phyloP scores from a whole-genome alignment of 208 protist genomes.

The Leishmania turanica region DNA sequence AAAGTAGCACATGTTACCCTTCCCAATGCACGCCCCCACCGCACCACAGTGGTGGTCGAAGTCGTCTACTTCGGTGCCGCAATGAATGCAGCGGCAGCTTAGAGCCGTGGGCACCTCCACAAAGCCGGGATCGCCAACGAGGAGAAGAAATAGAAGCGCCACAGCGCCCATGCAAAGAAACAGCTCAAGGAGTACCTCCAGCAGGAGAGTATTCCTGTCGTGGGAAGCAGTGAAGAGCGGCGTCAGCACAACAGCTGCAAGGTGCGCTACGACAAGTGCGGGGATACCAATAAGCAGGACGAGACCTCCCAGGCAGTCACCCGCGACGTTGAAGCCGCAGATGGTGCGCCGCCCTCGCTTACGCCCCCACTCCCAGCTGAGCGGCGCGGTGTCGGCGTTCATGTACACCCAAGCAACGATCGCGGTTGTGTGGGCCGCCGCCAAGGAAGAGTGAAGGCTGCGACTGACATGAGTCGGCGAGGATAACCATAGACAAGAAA shows the following conservation, averaged over 20 bases:
- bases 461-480: neutral
- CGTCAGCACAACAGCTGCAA: conserved; percentile 20
- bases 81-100: conserved; percentile 48
- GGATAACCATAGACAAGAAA: neutral
- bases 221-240: neutral
- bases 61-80: conserved; percentile 50
- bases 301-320: conserved; percentile 29
- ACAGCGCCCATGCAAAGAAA: conserved; percentile 8
- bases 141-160: conserved; percentile 26
- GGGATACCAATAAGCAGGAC: conserved; percentile 30
- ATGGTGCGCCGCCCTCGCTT: neutral
- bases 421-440: neutral
- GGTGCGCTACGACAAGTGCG: conserved; percentile 8
- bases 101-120: conserved; percentile 22
- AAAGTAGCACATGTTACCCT: conserved; percentile 80
- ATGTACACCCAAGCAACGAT: neutral
- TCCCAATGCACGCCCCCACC: conserved; percentile 71
- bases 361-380: neutral
- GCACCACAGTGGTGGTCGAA: conserved; percentile 89
- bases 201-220: neutral
- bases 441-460: neutral
- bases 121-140: conserved; percentile 59
- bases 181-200: conserved; percentile 18
- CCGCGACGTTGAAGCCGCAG: conserved; percentile 35
- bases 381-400: neutral